Percentiles rank a stretch among this genome's conserved stretches.
Evolutionary conservation across 2,329 filamentous ascomycete genomes (phyloP).

Genomic region (Huntiella abstrusa): DNA sequence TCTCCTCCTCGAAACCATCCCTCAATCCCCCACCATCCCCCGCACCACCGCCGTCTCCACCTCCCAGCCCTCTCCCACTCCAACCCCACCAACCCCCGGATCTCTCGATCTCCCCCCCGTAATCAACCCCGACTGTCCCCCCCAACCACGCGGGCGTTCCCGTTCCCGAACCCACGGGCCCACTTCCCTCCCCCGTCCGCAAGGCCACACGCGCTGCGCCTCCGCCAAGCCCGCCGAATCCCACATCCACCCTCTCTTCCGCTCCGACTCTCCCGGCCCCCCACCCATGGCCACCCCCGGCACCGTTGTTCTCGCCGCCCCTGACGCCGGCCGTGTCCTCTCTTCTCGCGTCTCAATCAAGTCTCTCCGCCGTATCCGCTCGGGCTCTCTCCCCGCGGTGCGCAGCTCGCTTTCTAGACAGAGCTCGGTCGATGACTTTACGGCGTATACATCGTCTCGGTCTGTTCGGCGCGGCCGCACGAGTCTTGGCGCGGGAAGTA

Average conservation of each 20-base stretch:
- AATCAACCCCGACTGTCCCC: slow-evolving; percentile 6
- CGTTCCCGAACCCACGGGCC: slow-evolving; percentile 8
- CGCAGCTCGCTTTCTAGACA: slow-evolving; percentile 30
- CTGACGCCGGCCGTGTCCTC: slow-evolving; percentile 33
- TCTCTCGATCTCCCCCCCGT: slow-evolving; percentile 7
- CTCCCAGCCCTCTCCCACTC: not conserved
- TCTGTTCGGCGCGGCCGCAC: not conserved
- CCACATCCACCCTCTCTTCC: slow-evolving; percentile 62
- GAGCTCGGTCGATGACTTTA: slow-evolving; percentile 30
- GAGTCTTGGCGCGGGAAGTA: slow-evolving; percentile 1
- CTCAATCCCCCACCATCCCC: slow-evolving; percentile 10
- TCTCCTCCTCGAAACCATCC: slow-evolving; percentile 11
- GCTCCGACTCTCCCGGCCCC: slow-evolving; percentile 50
- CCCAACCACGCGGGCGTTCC: slow-evolving; percentile 7
- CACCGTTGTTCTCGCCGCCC: slow-evolving; percentile 52
- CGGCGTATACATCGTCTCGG: slow-evolving; percentile 4
- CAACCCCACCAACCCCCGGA: slow-evolving; percentile 2
- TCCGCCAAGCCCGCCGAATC: slow-evolving; percentile 30
- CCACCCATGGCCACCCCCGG: slow-evolving; percentile 48
- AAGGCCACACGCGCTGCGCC: slow-evolving; percentile 2
- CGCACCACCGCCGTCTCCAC: not conserved
- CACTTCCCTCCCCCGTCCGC: slow-evolving; percentile 1
- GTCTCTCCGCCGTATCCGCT: slow-evolving; percentile 34
- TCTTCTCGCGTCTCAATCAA: slow-evolving; percentile 32
- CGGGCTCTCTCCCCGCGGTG: slow-evolving; percentile 31